Evolutionary conservation across 2,329 filamentous ascomycete species (phyloP), one percentile per base, ranked within the genome.

Genomic region (Herpotrichia juniperi): DNA sequence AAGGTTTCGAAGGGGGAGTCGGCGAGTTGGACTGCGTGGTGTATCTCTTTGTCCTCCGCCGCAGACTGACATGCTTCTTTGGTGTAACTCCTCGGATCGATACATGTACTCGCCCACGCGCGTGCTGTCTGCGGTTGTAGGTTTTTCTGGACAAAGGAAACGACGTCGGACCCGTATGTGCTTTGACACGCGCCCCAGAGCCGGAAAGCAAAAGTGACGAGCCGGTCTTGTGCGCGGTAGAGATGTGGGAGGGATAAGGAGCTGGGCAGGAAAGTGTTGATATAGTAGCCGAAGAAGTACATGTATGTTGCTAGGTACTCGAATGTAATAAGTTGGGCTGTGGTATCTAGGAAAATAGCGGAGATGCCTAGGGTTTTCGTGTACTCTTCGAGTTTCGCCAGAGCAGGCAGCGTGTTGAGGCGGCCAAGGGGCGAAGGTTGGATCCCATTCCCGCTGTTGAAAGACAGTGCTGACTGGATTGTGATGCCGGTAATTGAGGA

Each of bases 201-300:
- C 2, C 59, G 63, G 48, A 68, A 72, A 1, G 56, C 53, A 50
- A 68, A 72, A 1, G 64, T 64, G 5, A 66, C 50, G 8, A 72
- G 64, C 16, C 56, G 53, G 42, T 73, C 69, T 25, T 66, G 62
- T 1, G 61, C 68, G 31, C 50, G 51, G 45, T 67, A 40, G 30
- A 66, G 55, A 31, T 72, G 70, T 1, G 57, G 43, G 0, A 43
- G 54, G 0, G 52, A 46, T 1, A 71, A 24, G 1, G 58, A 56
- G 6, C 49, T 3, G 0, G 67, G 64, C 2, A 72, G 57, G 42
- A 68, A 63, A 0, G 62, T 63, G 55, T 65, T 56, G 46, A 68
- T 59, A 59, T 72, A 72, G 58, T 64, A 69, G 2, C 57, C 63
- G 53, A 58, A 68, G 48, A 63, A 72, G 57, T 62, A 69, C 56